Evolutionary conservation across 176 grass and related monocot species (phyloP), one percentile per base, ranked within the genome.

Genomic region (Avena sativa): DNA sequence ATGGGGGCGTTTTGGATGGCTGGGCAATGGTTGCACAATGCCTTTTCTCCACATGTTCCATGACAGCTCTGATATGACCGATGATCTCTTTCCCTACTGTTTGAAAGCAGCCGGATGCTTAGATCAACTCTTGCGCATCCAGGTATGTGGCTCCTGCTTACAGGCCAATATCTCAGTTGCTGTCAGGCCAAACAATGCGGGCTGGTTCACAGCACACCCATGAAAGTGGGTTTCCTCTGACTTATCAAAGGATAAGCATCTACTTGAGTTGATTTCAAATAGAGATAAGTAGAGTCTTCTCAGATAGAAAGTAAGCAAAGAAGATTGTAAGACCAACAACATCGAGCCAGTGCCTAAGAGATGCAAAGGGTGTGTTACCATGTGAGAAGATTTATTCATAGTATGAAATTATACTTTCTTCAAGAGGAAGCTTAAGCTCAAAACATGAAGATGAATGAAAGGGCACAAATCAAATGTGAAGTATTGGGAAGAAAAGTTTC

Each of bases 201-300:
- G 61, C 65, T 47, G 44, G 9, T 9, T 47, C 7, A 47, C 44
- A 47, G 9, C 44, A 83, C 79, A 58, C 87, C 81, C 20, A 85
- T 85, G 65, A 19, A 19, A 58, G 6, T 34, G 48, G 16, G 67
- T 78, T 13, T 56, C 80, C 5, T 52, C 20, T 6, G 87, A 89
- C 69, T 66, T 92, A 10, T 84, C 84, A 71, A 89, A 75, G 3
- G 30, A 89, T 84, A 52, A 92, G 76, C 88, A 92, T 83, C 72
- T 92, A 64, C 40, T 10, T 12, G 50, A 66, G 26, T 40, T 87
- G 14, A 38, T 87, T 59, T 36, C 63, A 13, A 79, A 9, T 60
- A 89, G 21, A 68, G 84, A 20, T 47, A 87, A 55, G 14, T 55
- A 55, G 63, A 76, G 77, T 6, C 83, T 92, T 28, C 74, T 89